Evolutionary conservation across 768 basidiomycete genomes (phyloP).

Genomic region (Inosperma sp.): DNA sequence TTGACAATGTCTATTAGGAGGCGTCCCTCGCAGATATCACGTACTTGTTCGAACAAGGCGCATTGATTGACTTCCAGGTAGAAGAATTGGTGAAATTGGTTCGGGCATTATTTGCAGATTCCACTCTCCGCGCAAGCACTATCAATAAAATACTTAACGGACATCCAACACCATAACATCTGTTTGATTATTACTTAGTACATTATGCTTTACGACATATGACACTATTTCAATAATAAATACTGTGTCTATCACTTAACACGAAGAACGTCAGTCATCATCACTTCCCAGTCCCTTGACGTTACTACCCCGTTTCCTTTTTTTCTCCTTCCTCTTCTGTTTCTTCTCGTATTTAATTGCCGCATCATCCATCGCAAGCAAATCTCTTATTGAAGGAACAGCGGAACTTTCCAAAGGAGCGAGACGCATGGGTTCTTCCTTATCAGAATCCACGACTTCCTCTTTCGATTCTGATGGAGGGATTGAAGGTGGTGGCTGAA

Average conservation of each 20-base stretch:
- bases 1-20: constrained; percentile 47
- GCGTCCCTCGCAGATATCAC: constrained; percentile 89
- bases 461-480: constrained; percentile 24
- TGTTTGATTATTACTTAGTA: constrained; percentile 7
- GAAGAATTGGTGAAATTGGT: constrained; percentile 81
- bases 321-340: constrained; percentile 70
- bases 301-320: constrained; percentile 24
- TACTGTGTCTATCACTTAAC: constrained; percentile 33
- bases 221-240: no score
- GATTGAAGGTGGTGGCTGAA: constrained; percentile 12
- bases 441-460: constrained; percentile 38
- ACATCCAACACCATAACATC: constrained; percentile 39
- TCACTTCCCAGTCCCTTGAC: constrained; percentile 35
- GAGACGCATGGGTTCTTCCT: constrained; percentile 50
- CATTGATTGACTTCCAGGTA: constrained; percentile 83
- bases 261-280: constrained; percentile 38
- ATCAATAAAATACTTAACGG: constrained; percentile 69
- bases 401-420: constrained; percentile 75
- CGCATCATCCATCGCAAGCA: constrained; percentile 73
- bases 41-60: constrained; percentile 88
- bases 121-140: constrained; percentile 70
- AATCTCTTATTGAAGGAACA: constrained; percentile 76
- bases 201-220: not conserved
- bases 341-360: constrained; percentile 62
- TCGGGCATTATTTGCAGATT: constrained; percentile 84